These are phyloP conservation scores for Phylloporus scabripes DNA, from an alignment of 768 basidiomycete genomes.

Conservation along the genomic window DNA sequence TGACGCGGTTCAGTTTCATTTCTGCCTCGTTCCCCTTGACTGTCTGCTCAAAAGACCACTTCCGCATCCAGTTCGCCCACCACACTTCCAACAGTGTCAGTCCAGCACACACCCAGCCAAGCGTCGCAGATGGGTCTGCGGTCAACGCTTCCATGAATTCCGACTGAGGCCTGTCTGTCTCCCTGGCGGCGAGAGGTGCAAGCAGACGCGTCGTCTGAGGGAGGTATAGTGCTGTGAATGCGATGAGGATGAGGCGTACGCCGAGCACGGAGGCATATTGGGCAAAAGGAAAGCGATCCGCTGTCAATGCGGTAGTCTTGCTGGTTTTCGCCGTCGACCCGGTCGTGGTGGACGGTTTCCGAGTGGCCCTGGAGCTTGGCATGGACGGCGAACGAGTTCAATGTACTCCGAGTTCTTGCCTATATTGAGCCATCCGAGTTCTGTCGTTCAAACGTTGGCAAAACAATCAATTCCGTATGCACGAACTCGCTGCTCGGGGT, in stretches of 20 bases:
- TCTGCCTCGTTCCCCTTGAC: slow-evolving; percentile 40
- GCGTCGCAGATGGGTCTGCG: slow-evolving; percentile 48
- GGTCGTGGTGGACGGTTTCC: not conserved
- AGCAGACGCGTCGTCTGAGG: slow-evolving; percentile 53
- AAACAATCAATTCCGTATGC: no score
- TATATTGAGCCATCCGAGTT: not conserved
- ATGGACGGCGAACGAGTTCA: not conserved
- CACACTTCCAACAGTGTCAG: slow-evolving; percentile 52
- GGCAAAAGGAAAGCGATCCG: slow-evolving; percentile 42
- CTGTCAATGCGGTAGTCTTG: not conserved
- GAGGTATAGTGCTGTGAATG: slow-evolving; percentile 63
- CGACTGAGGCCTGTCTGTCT: slow-evolving; percentile 61
- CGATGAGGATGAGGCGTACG: slow-evolving; percentile 60
- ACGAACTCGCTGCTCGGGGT: not conserved
- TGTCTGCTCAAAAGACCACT: slow-evolving; percentile 47
- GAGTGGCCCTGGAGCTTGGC: slow-evolving; percentile 1
- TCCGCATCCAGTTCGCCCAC: slow-evolving; percentile 67
- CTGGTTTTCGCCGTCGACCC: slow-evolving; percentile 2
- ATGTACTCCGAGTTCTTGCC: not conserved
- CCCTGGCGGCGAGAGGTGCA: slow-evolving; percentile 29
- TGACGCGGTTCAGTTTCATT: slow-evolving; percentile 38
- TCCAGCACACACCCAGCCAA: slow-evolving; percentile 54
- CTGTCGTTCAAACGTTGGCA: no score
- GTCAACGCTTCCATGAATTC: slow-evolving; percentile 67
- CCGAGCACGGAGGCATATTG: slow-evolving; percentile 63